Conservation (phyloP, 208 protist genomes). For the Naegleria gruberi region DNA sequence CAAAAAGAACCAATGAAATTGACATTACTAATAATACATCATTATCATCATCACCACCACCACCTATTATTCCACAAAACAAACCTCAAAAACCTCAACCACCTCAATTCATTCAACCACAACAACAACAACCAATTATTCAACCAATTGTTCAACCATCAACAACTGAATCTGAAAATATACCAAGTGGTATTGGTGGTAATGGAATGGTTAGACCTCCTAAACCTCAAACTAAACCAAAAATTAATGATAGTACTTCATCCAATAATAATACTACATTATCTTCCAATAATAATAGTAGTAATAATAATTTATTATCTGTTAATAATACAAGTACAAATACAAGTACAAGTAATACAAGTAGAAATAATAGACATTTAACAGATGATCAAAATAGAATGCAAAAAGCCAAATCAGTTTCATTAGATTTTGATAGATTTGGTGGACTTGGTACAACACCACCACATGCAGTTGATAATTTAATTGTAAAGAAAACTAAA, state of each 20-base stretch:
- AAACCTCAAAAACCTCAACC: not conserved
- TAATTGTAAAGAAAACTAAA: not conserved
- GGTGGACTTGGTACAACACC: not conserved
- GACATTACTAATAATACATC: not conserved
- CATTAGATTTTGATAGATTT: not conserved
- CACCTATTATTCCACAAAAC: not conserved
- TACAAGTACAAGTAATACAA: too few species aligned
- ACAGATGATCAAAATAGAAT: not conserved
- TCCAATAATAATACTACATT: too few species aligned
- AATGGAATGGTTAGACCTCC: not conserved
- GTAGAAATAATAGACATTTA: too few species aligned
- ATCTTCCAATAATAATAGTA: too few species aligned
- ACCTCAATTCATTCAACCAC: too few species aligned
- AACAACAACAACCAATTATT: not conserved
- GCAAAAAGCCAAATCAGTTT: not conserved
- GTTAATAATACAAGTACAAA: not conserved
- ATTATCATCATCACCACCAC: not conserved
- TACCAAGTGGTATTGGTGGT: too few species aligned
- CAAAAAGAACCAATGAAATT: too few species aligned
- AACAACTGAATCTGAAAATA: too few species aligned
- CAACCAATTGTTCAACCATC: too few species aligned
- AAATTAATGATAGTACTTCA: not conserved
- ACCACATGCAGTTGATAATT: not conserved
- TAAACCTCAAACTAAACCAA: not conserved
- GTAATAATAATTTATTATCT: not conserved